Conservation (phyloP, 768 basidiomycete species). For the Hericium alpestre region DNA sequence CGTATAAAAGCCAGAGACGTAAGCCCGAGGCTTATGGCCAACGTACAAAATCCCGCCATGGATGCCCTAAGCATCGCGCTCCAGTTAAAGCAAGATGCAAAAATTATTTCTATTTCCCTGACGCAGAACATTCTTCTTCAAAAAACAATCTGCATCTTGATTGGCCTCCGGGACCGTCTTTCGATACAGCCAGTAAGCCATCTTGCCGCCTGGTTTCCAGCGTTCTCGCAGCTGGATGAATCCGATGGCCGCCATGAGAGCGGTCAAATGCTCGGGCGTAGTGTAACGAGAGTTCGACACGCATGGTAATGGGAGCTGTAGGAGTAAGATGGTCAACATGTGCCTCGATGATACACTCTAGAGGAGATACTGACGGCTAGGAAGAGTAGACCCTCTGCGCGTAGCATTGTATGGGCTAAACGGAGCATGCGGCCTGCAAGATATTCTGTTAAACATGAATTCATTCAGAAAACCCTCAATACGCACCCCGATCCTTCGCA, state of each 20-base stretch:
- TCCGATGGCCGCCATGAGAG: constrained; percentile 52
- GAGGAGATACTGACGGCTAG: constrained; percentile 43
- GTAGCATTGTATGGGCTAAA: constrained; percentile 47
- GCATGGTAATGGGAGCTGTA: constrained; percentile 76
- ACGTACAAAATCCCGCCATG: no score
- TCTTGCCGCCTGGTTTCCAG: constrained; percentile 68
- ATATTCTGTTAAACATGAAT: not conserved
- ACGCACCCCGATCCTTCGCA: constrained; percentile 61
- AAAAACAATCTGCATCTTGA: constrained; percentile 21
- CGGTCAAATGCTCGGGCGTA: constrained; percentile 43
- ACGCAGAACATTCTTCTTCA: constrained; percentile 49
- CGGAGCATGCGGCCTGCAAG: constrained; percentile 58
- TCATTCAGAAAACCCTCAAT: not conserved
- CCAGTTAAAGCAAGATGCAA: constrained; percentile 33
- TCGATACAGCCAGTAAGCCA: constrained; percentile 79
- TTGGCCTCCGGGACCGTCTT: constrained; percentile 24
- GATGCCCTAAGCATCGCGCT: not conserved
- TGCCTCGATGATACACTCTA: not conserved
- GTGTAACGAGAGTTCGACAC: constrained; percentile 79
- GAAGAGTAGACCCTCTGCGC: constrained; percentile 49
- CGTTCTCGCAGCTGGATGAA: constrained; percentile 48
- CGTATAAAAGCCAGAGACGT: no score
- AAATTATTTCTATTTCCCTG: constrained; percentile 78
- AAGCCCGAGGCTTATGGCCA: no score
- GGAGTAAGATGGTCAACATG: not conserved